These are phyloP conservation scores for Dactylellina sp. DNA, from an alignment of 2,329 filamentous ascomycete genomes.

Conservation along the genomic window DNA sequence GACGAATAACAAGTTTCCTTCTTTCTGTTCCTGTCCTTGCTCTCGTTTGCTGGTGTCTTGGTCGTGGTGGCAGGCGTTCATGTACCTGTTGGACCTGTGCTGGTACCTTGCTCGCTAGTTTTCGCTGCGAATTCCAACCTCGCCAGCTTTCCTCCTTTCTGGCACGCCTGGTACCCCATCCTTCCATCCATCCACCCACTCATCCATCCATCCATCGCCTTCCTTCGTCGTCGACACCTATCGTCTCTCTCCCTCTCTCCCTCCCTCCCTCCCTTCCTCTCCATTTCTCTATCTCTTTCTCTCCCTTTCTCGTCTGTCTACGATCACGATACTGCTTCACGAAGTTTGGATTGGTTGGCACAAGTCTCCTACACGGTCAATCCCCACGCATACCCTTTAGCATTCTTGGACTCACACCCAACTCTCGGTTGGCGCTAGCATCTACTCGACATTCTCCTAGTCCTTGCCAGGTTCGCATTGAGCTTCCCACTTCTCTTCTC, in stretches of 20 bases:
- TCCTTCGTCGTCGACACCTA: not conserved
- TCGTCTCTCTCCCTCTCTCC: not conserved
- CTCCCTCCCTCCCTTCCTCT: not conserved
- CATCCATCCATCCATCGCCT: not conserved
- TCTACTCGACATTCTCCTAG: conserved; percentile 31
- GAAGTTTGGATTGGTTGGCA: conserved; percentile 26
- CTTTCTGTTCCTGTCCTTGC: not conserved
- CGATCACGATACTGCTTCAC: conserved; percentile 20
- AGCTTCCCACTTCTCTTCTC: conserved; percentile 15
- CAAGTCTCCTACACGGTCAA: conserved; percentile 14
- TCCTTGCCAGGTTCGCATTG: conserved; percentile 53
- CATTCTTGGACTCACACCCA: conserved; percentile 31
- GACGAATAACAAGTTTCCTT: not conserved
- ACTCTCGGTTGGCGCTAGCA: conserved; percentile 44
- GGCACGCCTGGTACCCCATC: not conserved
- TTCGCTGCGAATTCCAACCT: conserved; percentile 36
- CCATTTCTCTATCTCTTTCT: not conserved
- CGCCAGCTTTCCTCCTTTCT: conserved; percentile 20
- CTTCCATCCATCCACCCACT: not conserved
- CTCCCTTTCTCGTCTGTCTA: not conserved
- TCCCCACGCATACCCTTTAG: conserved; percentile 13
- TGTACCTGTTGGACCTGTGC: not conserved
- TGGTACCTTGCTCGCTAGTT: conserved; percentile 25
- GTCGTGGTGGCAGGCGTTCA: not conserved
- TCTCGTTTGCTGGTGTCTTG: not conserved